Base-by-base conservation (phyloP, 2,329 filamentous ascomycete species). In the Aspergillus alliaceus region DNA sequence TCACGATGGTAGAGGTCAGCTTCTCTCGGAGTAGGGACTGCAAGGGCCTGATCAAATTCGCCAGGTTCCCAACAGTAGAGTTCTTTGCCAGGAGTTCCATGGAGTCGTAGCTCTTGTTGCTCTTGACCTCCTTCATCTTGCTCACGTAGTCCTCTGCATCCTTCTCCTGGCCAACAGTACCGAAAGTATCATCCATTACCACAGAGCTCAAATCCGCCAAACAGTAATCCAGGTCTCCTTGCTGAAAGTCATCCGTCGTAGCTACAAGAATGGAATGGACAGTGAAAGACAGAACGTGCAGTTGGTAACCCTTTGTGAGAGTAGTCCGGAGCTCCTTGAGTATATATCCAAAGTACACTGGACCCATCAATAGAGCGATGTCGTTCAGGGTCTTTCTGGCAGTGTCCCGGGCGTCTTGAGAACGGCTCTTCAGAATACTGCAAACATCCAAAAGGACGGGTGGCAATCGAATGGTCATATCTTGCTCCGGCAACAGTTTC, bases 181-280 rank as follows among this genome's bases (percentile, higher is more conserved):
- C 96, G 69, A 99, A 99, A 12, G 96, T 95, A 70, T 99, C 96
- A 68, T 99, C 95, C 90, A 99, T 95, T 62, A 98, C 88, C 42
- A 99, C 86, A 1, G 86, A 83, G 46, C 96, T 87, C 42, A 98
- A 86, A 11, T 89, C 83, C 3, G 84, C 79, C 8, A 97, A 79
- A 68, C 93, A 96, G 70, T 97, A 93, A 69, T 99, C 91, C 29
- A 99, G 79, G 65, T 93, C 91, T 24, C 96, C 95, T 18, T 91
- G 87, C 39, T 86, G 80, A 66, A 91, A 90, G 2, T 85, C 81
- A 9, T 91, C 88, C 11, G 89, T 86, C 8, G 88, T 86, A 5
- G 86, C 83, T 11, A 97, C 86, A 20, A 99, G 79, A 51, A 99
- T 90, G 0, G 92, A 91, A 75, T 99, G 95, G 71, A 99, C 85